Percentiles rank a stretch among this genome's conserved stretches.
Conservation (phyloP, 2,329 filamentous ascomycete species). For the Endoconidiophora laricicola region DNA sequence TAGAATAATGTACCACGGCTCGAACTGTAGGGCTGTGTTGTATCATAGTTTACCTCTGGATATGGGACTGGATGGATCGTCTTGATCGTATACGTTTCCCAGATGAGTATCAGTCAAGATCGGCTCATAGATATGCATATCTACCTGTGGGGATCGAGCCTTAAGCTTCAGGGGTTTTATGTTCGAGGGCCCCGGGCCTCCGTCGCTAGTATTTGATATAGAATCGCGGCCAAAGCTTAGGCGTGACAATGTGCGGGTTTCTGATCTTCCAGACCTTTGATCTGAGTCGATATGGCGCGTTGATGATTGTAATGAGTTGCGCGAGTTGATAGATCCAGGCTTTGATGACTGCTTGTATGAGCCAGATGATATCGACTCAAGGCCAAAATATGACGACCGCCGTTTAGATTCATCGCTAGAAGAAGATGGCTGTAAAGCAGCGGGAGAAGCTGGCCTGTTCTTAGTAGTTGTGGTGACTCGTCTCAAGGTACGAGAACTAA, state of each 20-base stretch:
- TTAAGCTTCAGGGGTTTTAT: conserved; percentile 1
- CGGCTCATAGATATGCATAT: not conserved
- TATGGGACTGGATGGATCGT: conserved; percentile 5
- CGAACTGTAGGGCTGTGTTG: not conserved
- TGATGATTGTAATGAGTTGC: conserved; percentile 6
- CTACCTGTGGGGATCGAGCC: not conserved
- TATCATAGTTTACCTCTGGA: not conserved
- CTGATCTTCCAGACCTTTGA: not conserved
- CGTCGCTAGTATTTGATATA: conserved; percentile 5
- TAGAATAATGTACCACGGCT: not conserved
- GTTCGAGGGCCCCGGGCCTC: conserved; percentile 3
- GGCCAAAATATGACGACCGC: conserved; percentile 7
- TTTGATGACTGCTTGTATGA: conserved; percentile 3
- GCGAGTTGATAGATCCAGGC: conserved; percentile 6
- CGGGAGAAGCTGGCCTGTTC: conserved; percentile 12
- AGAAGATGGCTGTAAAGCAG: conserved; percentile 2
- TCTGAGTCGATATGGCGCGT: conserved; percentile 4
- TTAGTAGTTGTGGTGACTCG: conserved; percentile 17
- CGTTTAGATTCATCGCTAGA: conserved; percentile 2
- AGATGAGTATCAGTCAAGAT: not conserved
- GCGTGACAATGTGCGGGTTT: conserved; percentile 4
- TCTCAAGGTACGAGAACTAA: conserved; percentile 25
- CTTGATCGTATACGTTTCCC: not conserved
- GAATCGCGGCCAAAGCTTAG: conserved; percentile 4
- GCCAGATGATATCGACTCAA: conserved; percentile 9